These are phyloP conservation scores for Paxillus involutus DNA, from an alignment of 768 basidiomycete genomes.

Conservation along the genomic window DNA sequence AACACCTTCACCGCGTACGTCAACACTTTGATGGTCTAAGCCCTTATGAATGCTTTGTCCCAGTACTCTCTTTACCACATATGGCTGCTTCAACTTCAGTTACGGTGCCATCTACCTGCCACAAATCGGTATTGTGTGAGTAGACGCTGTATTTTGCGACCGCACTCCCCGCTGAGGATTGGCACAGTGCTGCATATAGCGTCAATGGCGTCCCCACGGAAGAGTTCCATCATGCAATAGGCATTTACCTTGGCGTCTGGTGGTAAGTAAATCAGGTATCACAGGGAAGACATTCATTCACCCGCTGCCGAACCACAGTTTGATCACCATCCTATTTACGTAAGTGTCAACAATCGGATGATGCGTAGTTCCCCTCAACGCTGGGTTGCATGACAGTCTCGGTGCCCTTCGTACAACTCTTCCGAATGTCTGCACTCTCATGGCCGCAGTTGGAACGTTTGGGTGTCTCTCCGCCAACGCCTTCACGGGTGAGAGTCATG, in stretches of 20 bases:
- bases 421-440: conserved; percentile 22
- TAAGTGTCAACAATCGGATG: conserved; percentile 7
- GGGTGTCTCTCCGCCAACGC: conserved; percentile 22
- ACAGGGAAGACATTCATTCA: background rate
- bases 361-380: background rate
- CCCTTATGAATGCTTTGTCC: background rate
- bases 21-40: too few species aligned
- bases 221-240: conserved; percentile 25
- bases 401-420: conserved; percentile 26
- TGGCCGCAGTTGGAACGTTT: conserved; percentile 22
- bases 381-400: conserved; percentile 8
- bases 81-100: conserved; percentile 29
- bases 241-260: conserved; percentile 29
- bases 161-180: background rate
- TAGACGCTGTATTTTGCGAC: background rate
- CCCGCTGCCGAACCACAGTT: conserved; percentile 1
- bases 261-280: conserved; percentile 8
- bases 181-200: conserved; percentile 22
- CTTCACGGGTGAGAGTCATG: conserved; percentile 22
- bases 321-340: conserved; percentile 26
- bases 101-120: conserved; percentile 29
- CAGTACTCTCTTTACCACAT: conserved; percentile 27
- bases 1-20: conserved; percentile 29
- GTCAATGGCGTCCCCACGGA: conserved; percentile 22
- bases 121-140: conserved; percentile 25